These are phyloP conservation scores for Mycena vulgaris DNA, from an alignment of 768 basidiomycete species.

Conservation along the genomic window DNA sequence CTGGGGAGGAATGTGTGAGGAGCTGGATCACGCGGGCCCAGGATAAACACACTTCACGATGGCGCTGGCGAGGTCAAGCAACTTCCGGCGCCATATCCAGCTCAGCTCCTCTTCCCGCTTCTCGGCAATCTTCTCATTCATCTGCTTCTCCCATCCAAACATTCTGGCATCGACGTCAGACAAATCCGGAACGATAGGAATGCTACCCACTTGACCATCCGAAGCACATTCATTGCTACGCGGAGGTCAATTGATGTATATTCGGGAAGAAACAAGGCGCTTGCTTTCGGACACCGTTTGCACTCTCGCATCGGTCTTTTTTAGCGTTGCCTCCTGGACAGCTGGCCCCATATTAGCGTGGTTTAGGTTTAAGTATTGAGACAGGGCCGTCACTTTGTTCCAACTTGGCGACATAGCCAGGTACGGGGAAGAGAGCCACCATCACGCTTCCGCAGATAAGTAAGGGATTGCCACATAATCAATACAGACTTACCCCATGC, in stretches of 20 bases:
- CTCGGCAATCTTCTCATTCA: constrained; percentile 66
- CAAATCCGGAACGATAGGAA: too few species aligned
- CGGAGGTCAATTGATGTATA: constrained; percentile 30
- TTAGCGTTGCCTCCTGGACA: constrained; percentile 65
- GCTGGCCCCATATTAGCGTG: constrained; percentile 15
- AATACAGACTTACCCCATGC: constrained; percentile 64
- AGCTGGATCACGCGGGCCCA: background rate
- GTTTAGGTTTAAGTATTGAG: background rate
- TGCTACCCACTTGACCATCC: constrained; percentile 70
- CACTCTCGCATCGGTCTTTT: constrained; percentile 73
- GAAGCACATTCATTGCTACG: constrained; percentile 69
- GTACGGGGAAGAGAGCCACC: constrained; percentile 63
- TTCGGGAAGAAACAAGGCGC: constrained; percentile 42
- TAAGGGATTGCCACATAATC: constrained; percentile 33
- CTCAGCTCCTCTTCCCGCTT: constrained; percentile 75
- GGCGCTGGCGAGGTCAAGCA: constrained; percentile 64
- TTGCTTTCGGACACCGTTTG: constrained; percentile 74
- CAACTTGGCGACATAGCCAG: constrained; percentile 67
- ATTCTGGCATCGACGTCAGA: constrained; percentile 45
- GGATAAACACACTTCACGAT: constrained; percentile 57
- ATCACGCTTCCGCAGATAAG: constrained; percentile 19
- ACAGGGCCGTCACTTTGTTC: constrained; percentile 49
- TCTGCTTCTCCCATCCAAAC: constrained; percentile 77
- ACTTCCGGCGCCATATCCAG: constrained; percentile 66
- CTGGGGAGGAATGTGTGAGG: constrained; percentile 46